Percentiles rank a stretch among this genome's conserved stretches.
Conservation (phyloP, 805 yeast species). For the Lachancea kluyveri region DNA sequence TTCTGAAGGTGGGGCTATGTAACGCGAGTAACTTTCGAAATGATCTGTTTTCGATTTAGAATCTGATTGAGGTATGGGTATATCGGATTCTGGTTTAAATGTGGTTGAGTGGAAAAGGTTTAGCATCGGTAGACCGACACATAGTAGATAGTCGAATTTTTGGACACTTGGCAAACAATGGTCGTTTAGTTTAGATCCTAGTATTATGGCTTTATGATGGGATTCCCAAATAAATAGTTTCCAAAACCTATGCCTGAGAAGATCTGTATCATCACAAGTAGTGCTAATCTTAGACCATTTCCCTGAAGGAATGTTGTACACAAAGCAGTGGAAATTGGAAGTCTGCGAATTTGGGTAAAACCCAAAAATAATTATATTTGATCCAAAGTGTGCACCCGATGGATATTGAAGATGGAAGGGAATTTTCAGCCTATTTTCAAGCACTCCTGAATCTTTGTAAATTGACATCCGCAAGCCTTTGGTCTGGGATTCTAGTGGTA, state of each 20-base stretch:
- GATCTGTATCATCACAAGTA: slow-evolving; percentile 45
- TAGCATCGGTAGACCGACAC: slow-evolving; percentile 50
- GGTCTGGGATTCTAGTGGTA: slow-evolving; percentile 30
- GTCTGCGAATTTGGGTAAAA: slow-evolving; percentile 39
- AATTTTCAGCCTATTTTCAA: slow-evolving; percentile 18
- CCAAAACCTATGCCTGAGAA: slow-evolving; percentile 55
- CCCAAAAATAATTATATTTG: slow-evolving; percentile 58
- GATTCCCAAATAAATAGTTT: slow-evolving; percentile 71
- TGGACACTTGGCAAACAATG: slow-evolving; percentile 34
- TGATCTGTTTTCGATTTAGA: slow-evolving; percentile 11
- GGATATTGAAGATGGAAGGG: slow-evolving; percentile 43
- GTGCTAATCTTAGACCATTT: slow-evolving; percentile 61
- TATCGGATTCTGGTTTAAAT: slow-evolving; percentile 1
- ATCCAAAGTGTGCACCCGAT: slow-evolving; percentile 59
- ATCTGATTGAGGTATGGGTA: slow-evolving; percentile 3
- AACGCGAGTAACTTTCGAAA: slow-evolving; percentile 67
- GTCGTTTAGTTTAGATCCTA: slow-evolving; percentile 40
- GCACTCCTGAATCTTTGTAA: slow-evolving; percentile 15
- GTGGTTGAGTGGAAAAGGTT: slow-evolving; percentile 31
- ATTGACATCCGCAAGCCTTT: slow-evolving; percentile 28
- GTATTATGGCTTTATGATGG: slow-evolving; percentile 60
- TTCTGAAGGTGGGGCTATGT: slow-evolving; percentile 65
- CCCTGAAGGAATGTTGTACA: slow-evolving; percentile 27
- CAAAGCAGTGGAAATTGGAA: slow-evolving; percentile 23
- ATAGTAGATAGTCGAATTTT: slow-evolving; percentile 38